Conservation (phyloP, 2,329 filamentous ascomycete genomes). For the Sporothrix phasma region DNA sequence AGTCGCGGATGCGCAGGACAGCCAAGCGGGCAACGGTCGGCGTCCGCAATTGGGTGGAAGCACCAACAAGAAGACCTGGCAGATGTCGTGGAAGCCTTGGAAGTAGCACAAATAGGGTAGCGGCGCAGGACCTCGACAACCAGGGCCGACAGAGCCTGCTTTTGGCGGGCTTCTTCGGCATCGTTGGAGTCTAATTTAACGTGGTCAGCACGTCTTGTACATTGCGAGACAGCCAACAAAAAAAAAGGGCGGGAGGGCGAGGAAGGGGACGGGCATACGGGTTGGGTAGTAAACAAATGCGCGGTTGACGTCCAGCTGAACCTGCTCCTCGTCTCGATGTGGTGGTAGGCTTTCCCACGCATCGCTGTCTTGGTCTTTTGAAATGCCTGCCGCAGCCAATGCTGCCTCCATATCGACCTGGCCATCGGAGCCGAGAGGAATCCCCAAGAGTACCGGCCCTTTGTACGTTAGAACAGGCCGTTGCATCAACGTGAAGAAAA, state of each 20-base stretch:
- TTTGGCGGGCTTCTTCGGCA: constrained; percentile 58
- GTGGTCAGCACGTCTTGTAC: not conserved
- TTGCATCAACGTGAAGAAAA: not conserved
- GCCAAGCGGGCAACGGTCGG: constrained; percentile 70
- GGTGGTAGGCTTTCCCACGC: constrained; percentile 54
- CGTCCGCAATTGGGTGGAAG: constrained; percentile 52
- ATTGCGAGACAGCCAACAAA: not conserved
- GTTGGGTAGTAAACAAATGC: constrained; percentile 96
- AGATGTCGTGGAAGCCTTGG: constrained; percentile 97
- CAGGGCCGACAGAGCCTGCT: constrained; percentile 65
- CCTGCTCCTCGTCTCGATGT: constrained; percentile 87
- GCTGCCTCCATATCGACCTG: not conserved
- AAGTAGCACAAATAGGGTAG: constrained; percentile 84
- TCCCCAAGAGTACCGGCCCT: constrained; percentile 56
- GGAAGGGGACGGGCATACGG: constrained; percentile 43
- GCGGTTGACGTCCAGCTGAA: constrained; percentile 82
- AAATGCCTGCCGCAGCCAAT: constrained; percentile 17
- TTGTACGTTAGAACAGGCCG: constrained; percentile 10
- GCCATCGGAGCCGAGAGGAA: constrained; percentile 10
- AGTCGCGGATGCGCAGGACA: constrained; percentile 83
- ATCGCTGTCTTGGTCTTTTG: constrained; percentile 18
- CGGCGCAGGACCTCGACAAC: constrained; percentile 73
- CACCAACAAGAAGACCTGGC: constrained; percentile 86
- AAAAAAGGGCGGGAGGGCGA: not conserved
- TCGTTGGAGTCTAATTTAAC: constrained; percentile 52